Percentiles rank a stretch among this genome's conserved stretches.
Conservation (phyloP, 2,329 filamentous ascomycete species). For the Nigrograna mackinnonii region DNA sequence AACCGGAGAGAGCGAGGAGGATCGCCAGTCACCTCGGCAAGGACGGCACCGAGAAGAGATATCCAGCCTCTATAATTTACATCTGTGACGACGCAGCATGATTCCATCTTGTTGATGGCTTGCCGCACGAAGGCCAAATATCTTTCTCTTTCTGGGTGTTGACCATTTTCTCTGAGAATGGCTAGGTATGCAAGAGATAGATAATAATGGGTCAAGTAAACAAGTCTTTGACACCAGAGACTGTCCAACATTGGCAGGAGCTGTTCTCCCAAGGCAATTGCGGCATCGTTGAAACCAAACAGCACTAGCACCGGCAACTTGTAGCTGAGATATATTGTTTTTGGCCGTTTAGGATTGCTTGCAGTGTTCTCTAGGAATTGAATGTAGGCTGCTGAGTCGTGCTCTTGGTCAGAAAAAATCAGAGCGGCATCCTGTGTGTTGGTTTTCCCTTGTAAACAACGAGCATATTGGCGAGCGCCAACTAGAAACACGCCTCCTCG, state of each 20-base stretch:
- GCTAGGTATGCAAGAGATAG: constrained; percentile 47
- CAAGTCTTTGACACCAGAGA: constrained; percentile 48
- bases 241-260: constrained; percentile 45
- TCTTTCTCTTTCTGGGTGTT: constrained; percentile 44
- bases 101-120: constrained; percentile 64
- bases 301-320: constrained; percentile 45
- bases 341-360: constrained; percentile 64
- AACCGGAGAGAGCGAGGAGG: constrained; percentile 59
- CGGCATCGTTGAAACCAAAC: constrained; percentile 48
- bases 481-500: constrained; percentile 73
- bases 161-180: constrained; percentile 40
- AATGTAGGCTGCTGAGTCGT: constrained; percentile 63
- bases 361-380: constrained; percentile 49
- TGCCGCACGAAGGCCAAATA: constrained; percentile 58
- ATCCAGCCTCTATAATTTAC: constrained; percentile 76
- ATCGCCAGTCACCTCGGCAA: constrained; percentile 64
- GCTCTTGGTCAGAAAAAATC: constrained; percentile 70
- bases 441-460: constrained; percentile 78
- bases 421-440: constrained; percentile 51
- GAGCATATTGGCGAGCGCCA: constrained; percentile 66
- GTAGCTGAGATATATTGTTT: constrained; percentile 68
- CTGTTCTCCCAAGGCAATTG: constrained; percentile 45
- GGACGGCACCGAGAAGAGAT: constrained; percentile 68
- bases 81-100: constrained; percentile 66
- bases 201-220: constrained; percentile 48